phyloP scores from a whole-genome alignment of 495 filamentous ascomycete species.

The Penicillium subrubescens region DNA sequence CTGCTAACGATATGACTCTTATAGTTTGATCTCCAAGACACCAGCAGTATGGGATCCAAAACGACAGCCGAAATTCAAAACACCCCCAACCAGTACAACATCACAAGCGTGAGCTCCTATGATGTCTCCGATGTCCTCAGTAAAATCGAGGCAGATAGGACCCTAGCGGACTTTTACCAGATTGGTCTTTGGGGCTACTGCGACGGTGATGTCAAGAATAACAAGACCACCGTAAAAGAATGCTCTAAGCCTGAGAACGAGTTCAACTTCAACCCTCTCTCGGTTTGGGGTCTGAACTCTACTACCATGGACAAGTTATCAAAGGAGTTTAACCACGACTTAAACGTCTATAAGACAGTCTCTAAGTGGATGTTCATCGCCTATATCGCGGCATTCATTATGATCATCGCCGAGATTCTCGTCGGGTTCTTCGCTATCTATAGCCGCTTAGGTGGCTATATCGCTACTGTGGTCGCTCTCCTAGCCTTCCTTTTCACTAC shows the following conservation, averaged over 20 bases:
- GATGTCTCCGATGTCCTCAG: conserved; percentile 36
- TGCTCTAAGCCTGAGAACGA: conserved; percentile 61
- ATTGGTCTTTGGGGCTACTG: conserved; percentile 90
- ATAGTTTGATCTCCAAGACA: conserved; percentile 43
- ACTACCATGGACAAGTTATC: conserved; percentile 60
- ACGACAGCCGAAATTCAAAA: conserved; percentile 25
- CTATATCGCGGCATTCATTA: conserved; percentile 68
- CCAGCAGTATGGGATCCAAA: conserved; percentile 31
- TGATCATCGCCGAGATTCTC: conserved; percentile 67
- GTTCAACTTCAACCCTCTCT: conserved; percentile 77
- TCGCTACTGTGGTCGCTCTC: conserved; percentile 73
- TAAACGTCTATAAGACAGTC: conserved; percentile 71
- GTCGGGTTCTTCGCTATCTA: conserved; percentile 71
- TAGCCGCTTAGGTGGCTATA: conserved; percentile 68
- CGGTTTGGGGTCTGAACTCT: conserved; percentile 62
- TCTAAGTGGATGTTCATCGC: conserved; percentile 80
- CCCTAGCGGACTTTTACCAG: conserved; percentile 75
- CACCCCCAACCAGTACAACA: conserved; percentile 27
- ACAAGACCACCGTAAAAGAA: conserved; percentile 38
- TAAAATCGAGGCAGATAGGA: conserved; percentile 47
- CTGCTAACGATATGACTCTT: conserved; percentile 9
- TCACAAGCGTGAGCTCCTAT: conserved; percentile 33
- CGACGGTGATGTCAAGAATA: conserved; percentile 58
- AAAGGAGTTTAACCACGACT: conserved; percentile 59
- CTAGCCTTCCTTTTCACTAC: conserved; percentile 59